Percentiles rank a stretch among this genome's conserved stretches.
Conservation (phyloP, 768 basidiomycete genomes). For the Rhodotorula kratochvilovae region DNA sequence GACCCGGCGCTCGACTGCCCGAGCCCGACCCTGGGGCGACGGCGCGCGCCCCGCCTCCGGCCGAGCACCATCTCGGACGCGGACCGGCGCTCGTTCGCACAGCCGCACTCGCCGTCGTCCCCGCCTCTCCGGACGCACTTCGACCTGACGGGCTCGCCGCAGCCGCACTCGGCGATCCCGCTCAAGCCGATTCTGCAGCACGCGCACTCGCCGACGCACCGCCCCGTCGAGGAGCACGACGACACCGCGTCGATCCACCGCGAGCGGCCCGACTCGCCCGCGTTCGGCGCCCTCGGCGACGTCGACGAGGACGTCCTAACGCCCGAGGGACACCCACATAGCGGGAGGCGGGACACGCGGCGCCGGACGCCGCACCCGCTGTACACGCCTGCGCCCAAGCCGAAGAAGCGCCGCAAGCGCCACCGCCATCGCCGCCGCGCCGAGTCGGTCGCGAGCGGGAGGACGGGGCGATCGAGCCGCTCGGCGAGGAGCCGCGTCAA, state of each 20-base stretch:
- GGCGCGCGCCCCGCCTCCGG: no score
- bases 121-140: constrained; percentile 17
- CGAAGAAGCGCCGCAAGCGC: not conserved
- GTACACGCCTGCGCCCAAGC: constrained; percentile 30
- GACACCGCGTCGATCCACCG: constrained; percentile 17
- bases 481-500: constrained; percentile 29
- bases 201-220: not conserved
- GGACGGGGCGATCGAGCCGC: constrained; percentile 13
- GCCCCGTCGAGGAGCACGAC: not conserved
- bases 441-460: constrained; percentile 20
- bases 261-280: constrained; percentile 11
- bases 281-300: constrained; percentile 28
- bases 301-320: not conserved
- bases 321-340: no score
- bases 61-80: not conserved
- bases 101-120: not conserved
- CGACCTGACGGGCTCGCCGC: constrained; percentile 22
- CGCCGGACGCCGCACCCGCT: constrained; percentile 34
- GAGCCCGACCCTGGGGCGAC: not conserved
- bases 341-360: not conserved
- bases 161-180: constrained; percentile 1
- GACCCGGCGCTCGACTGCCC: constrained; percentile 16
- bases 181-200: constrained; percentile 26
- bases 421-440: constrained; percentile 15
- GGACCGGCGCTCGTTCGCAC: constrained; percentile 4